phyloP scores from a whole-genome alignment of 1,284 basidiomycete genomes.

The Boletus chippewaensis region DNA sequence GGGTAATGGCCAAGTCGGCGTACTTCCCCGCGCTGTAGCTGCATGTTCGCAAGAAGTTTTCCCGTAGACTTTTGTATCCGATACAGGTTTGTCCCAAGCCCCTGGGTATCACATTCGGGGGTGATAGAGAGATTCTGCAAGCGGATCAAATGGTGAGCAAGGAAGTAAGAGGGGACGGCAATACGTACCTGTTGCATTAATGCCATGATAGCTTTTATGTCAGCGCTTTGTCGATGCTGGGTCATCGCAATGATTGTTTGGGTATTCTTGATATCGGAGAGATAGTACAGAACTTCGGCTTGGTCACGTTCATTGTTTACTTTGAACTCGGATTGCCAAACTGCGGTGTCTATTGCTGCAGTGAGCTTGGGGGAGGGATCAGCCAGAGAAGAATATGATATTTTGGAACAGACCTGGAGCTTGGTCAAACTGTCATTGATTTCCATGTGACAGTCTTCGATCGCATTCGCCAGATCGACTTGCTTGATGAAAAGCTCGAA shows the following conservation, averaged over 20 bases:
- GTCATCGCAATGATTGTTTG: constrained; percentile 34
- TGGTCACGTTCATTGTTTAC: constrained; percentile 37
- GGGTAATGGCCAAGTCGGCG: constrained; percentile 42
- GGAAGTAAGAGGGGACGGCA: not conserved
- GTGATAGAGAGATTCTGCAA: constrained; percentile 27
- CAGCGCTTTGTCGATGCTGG: constrained; percentile 28
- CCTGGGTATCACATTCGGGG: constrained; percentile 35
- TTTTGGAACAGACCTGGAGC: constrained; percentile 34
- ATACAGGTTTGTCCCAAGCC: constrained; percentile 44
- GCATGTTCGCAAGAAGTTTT: constrained; percentile 42
- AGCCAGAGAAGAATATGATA: constrained; percentile 8
- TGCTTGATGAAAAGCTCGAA: constrained; percentile 42
- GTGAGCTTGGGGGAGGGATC: constrained; percentile 32
- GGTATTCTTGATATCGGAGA: constrained; percentile 39
- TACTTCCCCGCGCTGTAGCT: constrained; percentile 47
- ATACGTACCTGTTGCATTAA: constrained; percentile 40
- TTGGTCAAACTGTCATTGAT: constrained; percentile 39
- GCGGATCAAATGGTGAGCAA: not conserved
- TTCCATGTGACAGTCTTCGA: constrained; percentile 37
- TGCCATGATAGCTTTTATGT: constrained; percentile 37
- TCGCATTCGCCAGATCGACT: constrained; percentile 37
- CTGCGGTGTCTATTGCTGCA: constrained; percentile 40
- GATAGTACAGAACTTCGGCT: constrained; percentile 35
- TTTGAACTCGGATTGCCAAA: constrained; percentile 42
- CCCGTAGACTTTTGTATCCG: constrained; percentile 39